These are phyloP conservation scores for Coccomyxa subellipsoidea DNA, from an alignment of 163 green algal species.

Conservation along the genomic window DNA sequence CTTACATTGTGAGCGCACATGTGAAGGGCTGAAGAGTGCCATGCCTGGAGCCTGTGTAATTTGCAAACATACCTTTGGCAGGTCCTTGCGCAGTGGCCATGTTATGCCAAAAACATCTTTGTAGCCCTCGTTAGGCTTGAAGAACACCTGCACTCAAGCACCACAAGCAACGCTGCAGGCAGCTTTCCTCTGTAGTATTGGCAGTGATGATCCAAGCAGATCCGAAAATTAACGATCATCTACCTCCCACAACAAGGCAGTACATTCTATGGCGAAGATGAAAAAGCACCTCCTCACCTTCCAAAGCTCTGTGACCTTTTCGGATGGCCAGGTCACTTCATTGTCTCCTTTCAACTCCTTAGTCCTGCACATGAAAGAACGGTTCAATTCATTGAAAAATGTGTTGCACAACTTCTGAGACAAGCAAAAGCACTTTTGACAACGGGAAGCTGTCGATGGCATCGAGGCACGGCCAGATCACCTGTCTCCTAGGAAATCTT, in stretches of 20 bases:
- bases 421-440: no score
- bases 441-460: no score
- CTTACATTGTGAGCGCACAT: neutral
- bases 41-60: neutral
- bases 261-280: neutral
- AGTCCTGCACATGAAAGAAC: neutral
- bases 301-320: neutral
- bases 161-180: neutral
- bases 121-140: neutral
- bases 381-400: neutral
- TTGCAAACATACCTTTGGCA: neutral
- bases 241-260: neutral
- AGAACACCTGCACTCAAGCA: neutral
- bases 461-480: neutral
- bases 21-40: neutral
- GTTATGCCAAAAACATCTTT: slow-evolving; percentile 7
- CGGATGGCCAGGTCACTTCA: neutral
- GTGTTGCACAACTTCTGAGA: no score
- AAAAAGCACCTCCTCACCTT: neutral
- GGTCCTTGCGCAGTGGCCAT: neutral
- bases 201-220: no score
- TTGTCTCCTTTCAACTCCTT: neutral
- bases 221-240: neutral
- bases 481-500: neutral
- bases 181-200: no score